Evolutionary conservation across 202 grass and related monocot genomes (phyloP).

Genomic region (Panicum hallii): DNA sequence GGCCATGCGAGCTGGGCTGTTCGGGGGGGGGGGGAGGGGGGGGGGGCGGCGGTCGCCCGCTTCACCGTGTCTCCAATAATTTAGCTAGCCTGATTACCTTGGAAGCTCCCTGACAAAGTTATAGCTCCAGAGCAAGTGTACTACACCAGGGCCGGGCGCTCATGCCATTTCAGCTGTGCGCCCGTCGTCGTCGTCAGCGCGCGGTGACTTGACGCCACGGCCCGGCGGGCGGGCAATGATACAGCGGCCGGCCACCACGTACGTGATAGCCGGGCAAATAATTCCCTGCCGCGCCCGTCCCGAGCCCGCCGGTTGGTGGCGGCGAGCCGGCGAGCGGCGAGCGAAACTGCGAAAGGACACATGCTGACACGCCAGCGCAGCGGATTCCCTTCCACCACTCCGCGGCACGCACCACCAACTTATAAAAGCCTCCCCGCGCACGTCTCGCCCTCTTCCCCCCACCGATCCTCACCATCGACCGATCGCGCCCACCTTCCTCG

Average conservation of each 20-base stretch:
- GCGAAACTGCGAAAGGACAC: not conserved
- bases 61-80: slow-evolving; percentile 4
- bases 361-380: slow-evolving; percentile 45
- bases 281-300: slow-evolving; percentile 26
- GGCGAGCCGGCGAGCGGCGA: not conserved
- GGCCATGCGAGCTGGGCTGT: slow-evolving; percentile 5
- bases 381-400: slow-evolving; percentile 38
- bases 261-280: not conserved
- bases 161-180: slow-evolving; percentile 28
- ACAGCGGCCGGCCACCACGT: not conserved
- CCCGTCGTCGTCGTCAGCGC: slow-evolving; percentile 15
- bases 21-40: not conserved
- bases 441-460: slow-evolving; percentile 33
- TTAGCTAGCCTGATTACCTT: not conserved
- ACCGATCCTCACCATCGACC: slow-evolving; percentile 1
- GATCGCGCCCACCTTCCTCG: not conserved
- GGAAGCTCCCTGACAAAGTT: not conserved
- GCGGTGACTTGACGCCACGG: not conserved
- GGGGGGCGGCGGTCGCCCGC: not conserved
- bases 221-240: not conserved
- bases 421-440: slow-evolving; percentile 50
- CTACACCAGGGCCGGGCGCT: not conserved
- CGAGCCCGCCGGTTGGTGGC: slow-evolving; percentile 29
- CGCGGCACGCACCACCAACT: slow-evolving; percentile 44
- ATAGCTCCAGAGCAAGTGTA: not conserved